These are phyloP conservation scores for Aspergillus sergii DNA, from an alignment of 2,329 filamentous ascomycete species.

Conservation along the genomic window DNA sequence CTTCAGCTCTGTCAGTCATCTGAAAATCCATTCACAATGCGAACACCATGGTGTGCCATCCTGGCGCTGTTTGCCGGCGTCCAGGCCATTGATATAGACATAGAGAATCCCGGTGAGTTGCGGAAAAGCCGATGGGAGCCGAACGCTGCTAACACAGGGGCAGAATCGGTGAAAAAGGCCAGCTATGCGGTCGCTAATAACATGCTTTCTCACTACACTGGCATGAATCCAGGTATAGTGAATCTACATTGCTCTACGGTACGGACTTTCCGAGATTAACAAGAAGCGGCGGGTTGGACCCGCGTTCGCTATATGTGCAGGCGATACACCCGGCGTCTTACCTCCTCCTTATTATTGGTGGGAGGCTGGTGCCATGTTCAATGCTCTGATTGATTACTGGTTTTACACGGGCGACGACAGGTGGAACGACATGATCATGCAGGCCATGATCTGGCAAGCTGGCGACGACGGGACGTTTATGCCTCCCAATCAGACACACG, in stretches of 20 bases:
- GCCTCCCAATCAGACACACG: constrained; percentile 45
- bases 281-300: not conserved
- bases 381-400: constrained; percentile 46
- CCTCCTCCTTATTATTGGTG: constrained; percentile 53
- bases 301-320: constrained; percentile 17
- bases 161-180: constrained; percentile 51
- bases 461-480: constrained; percentile 43
- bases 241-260: not conserved
- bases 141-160: not conserved
- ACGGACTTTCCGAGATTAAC: not conserved
- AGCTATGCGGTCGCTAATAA: constrained; percentile 48
- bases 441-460: constrained; percentile 42
- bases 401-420: constrained; percentile 45
- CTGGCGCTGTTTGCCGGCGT: constrained; percentile 13
- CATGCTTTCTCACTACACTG: constrained; percentile 57
- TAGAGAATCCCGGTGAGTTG: constrained; percentile 17
- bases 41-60: constrained; percentile 17
- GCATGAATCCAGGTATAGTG: constrained; percentile 35
- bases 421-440: constrained; percentile 41
- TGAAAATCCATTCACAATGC: constrained; percentile 14
- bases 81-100: constrained; percentile 18
- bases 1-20: not conserved
- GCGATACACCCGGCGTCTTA: constrained; percentile 54
- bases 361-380: constrained; percentile 49
- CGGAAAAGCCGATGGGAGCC: fast-evolving